Conservation (phyloP, 2,329 filamentous ascomycete genomes). For the Onygena corvina region DNA sequence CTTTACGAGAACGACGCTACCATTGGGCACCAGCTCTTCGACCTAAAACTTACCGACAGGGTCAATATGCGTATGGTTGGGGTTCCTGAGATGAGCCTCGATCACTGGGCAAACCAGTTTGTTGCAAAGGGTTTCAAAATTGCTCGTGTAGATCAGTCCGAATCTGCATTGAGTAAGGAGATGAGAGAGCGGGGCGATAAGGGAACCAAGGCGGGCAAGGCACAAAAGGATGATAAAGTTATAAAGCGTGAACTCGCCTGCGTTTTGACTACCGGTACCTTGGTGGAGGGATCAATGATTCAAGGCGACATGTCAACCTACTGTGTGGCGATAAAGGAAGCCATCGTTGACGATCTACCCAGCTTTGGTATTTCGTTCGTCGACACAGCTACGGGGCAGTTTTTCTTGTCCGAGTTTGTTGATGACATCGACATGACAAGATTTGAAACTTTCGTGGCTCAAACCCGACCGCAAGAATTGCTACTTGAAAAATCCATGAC, state of each 20-base stretch:
- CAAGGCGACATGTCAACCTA: slow-evolving; percentile 96
- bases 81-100: slow-evolving; percentile 88
- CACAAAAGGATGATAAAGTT: slow-evolving; percentile 74
- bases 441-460: slow-evolving; percentile 92
- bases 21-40: slow-evolving; percentile 89
- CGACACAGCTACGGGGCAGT: slow-evolving; percentile 90
- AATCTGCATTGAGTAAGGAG: slow-evolving; percentile 89
- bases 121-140: slow-evolving; percentile 98
- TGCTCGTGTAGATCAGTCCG: slow-evolving; percentile 89
- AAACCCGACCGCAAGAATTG: slow-evolving; percentile 77
- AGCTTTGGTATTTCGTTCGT: slow-evolving; percentile 88
- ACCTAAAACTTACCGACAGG: slow-evolving; percentile 91
- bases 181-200: slow-evolving; percentile 78
- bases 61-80: slow-evolving; percentile 99
- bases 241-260: slow-evolving; percentile 84
- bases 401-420: slow-evolving; percentile 80
- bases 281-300: slow-evolving; percentile 92
- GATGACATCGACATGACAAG: slow-evolving; percentile 91
- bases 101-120: slow-evolving; percentile 96
- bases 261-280: slow-evolving; percentile 79
- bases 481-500: slow-evolving; percentile 77
- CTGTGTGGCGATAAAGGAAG: slow-evolving; percentile 88
- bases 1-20: slow-evolving; percentile 97
- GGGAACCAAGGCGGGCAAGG: slow-evolving; percentile 38
- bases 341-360: slow-evolving; percentile 55